Conservation (phyloP, 768 basidiomycete species). For the Lactarius akahatsu region DNA sequence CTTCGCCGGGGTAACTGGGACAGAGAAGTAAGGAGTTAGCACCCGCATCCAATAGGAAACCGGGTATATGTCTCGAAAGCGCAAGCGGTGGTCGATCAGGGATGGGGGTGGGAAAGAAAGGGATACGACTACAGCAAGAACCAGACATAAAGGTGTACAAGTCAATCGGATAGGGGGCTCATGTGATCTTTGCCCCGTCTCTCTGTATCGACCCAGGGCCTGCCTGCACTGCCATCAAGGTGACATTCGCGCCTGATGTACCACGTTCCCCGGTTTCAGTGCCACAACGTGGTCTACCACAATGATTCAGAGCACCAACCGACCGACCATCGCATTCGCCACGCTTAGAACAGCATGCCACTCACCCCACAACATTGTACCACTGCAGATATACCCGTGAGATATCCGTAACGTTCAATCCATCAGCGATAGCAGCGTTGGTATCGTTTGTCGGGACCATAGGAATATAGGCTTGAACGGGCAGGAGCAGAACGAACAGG, state of each 20-base stretch:
- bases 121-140: background rate
- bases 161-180: background rate
- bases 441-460: constrained; percentile 72
- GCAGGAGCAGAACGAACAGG: constrained; percentile 16
- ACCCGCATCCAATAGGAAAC: background rate
- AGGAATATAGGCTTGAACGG: constrained; percentile 59
- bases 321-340: background rate
- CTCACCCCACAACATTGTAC: constrained; percentile 47
- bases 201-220: background rate
- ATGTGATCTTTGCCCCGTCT: background rate
- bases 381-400: constrained; percentile 62
- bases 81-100: background rate
- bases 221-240: background rate
- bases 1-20: constrained; percentile 41
- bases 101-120: background rate
- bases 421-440: constrained; percentile 40
- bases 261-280: background rate
- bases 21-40: constrained; percentile 10
- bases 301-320: constrained; percentile 1
- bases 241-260: background rate
- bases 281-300: background rate
- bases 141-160: too few relatives aligned
- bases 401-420: constrained; percentile 53
- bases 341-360: background rate
- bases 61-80: background rate